Evolutionary conservation across 306 rosid genomes (phyloP).

Genomic region (Vachellia pachyceras): DNA sequence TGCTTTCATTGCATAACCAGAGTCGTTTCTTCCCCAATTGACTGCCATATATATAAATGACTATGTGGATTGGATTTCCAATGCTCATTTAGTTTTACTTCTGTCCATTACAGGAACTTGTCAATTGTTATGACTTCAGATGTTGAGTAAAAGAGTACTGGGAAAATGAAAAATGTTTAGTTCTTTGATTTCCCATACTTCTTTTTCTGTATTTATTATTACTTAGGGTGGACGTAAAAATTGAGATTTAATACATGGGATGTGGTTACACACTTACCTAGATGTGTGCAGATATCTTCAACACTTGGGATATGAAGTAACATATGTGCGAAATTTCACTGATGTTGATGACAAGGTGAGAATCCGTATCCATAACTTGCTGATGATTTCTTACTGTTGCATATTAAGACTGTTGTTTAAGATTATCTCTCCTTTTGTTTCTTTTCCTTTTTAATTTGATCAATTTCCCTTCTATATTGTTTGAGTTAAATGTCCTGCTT

Average conservation of each 20-base stretch:
- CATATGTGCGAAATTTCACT: slow-evolving; percentile 92
- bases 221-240: background rate
- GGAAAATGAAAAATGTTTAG: background rate
- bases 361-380: slow-evolving; percentile 4
- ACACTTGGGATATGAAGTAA: slow-evolving; percentile 81
- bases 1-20: background rate
- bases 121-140: background rate
- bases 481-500: background rate
- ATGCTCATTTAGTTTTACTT: background rate
- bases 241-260: slow-evolving; percentile 2
- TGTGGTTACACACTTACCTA: slow-evolving; percentile 30
- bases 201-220: background rate
- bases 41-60: background rate
- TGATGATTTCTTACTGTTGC: background rate
- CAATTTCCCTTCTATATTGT: background rate
- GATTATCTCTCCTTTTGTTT: background rate
- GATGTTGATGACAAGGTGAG: slow-evolving; percentile 99
- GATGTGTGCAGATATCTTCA: slow-evolving; percentile 66
- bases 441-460: background rate
- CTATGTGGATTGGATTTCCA: slow-evolving; percentile 2
- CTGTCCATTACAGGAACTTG: background rate
- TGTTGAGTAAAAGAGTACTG: background rate
- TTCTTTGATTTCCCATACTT: background rate
- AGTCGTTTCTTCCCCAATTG: background rate
- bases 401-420: background rate